phyloP scores from a whole-genome alignment of 2,329 filamentous ascomycete genomes.

The Fusarium aywerte region DNA sequence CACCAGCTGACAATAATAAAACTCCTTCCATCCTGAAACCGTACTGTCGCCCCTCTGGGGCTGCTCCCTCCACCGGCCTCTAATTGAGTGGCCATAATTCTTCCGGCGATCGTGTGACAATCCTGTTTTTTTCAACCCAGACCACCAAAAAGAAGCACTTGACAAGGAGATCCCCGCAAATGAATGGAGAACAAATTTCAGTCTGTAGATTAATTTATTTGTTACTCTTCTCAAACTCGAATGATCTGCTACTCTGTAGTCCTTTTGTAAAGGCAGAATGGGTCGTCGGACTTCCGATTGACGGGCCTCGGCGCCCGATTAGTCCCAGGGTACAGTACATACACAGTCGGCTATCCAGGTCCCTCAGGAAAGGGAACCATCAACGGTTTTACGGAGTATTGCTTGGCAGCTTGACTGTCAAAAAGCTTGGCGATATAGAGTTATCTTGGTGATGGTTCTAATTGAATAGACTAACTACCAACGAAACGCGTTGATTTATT shows the following conservation, averaged over 20 bases:
- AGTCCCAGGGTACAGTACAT: too few species aligned
- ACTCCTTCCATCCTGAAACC: conserved; percentile 14
- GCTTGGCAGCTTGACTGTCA: conserved; percentile 1
- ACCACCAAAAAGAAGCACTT: not conserved
- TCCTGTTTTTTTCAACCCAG: conserved; percentile 16
- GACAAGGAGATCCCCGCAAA: not conserved
- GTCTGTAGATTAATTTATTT: not conserved
- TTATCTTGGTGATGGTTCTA: not conserved
- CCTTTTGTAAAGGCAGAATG: not conserved
- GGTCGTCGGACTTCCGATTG: conserved; percentile 13
- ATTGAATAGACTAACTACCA: not conserved
- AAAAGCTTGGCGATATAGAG: conserved; percentile 22
- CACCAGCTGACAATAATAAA: not conserved
- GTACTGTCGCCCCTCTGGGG: not conserved
- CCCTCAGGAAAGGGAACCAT: not conserved
- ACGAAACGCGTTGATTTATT: not conserved
- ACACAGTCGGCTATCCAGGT: not conserved
- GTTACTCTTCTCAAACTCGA: not conserved
- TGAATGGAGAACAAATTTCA: conserved; percentile 16
- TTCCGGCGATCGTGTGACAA: conserved; percentile 27
- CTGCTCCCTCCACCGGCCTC: not conserved
- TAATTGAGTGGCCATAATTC: conserved; percentile 4
- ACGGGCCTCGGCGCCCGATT: conserved; percentile 9
- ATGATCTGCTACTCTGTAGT: not conserved
- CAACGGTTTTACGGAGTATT: not conserved